Percentiles rank a stretch among this genome's conserved stretches.
Evolutionary conservation across 73 alveolate genomes (phyloP).

Genomic region (Paramecium sonneborni): DNA sequence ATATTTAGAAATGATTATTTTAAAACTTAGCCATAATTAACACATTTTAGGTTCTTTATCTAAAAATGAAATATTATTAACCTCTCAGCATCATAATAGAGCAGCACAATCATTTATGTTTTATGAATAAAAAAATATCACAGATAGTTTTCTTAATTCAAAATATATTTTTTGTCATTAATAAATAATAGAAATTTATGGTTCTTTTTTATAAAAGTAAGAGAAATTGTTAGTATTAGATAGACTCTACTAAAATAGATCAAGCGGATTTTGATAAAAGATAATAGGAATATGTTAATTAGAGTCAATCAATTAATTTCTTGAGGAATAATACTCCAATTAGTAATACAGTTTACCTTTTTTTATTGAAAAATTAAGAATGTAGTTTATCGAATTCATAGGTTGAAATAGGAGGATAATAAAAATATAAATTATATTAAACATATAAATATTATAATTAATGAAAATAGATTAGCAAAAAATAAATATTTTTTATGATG

Average conservation of each 20-base stretch:
- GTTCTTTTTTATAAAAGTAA: background rate
- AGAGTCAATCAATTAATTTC: background rate
- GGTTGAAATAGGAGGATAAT: background rate
- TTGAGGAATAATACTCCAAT: background rate
- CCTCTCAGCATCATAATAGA: no score
- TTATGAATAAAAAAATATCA: background rate
- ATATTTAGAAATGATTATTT: background rate
- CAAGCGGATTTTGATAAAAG: background rate
- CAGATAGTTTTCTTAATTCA: background rate
- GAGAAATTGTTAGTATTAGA: background rate
- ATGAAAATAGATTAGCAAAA: background rate
- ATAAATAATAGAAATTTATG: background rate
- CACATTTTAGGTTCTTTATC: background rate
- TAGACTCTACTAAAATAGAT: background rate
- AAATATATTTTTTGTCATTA: background rate
- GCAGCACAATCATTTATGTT: background rate
- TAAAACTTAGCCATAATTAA: background rate
- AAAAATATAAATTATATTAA: background rate
- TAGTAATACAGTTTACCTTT: background rate
- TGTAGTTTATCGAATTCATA: background rate
- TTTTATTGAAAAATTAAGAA: background rate
- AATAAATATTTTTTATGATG: conserved; percentile 51
- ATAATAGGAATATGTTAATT: background rate
- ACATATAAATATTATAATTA: background rate
- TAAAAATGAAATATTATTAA: background rate